Base-by-base conservation (phyloP, 2,329 filamentous ascomycete species). In the Aquanectria penicillioides region DNA sequence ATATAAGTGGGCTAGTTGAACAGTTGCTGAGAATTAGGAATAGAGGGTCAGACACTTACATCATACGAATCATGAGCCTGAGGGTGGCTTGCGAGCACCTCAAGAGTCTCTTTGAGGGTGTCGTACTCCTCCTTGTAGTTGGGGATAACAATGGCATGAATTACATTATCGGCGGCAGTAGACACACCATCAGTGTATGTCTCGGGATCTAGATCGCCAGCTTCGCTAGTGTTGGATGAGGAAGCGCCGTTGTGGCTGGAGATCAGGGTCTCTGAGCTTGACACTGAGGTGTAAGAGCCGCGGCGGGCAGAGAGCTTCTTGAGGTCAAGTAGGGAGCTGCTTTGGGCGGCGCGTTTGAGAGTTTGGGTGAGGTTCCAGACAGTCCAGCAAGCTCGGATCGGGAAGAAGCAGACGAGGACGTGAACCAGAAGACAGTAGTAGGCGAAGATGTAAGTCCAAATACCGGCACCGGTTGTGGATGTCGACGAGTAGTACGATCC, bases 111-210 rank as follows among this genome's bases (percentile, higher is more conserved):
- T 62, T 85, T 81, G 41, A 92, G 77, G 0, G 86, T 90, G 57
- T 89, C 86, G 55, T 87, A 77, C 55, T 91, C 88, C 72, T 92
- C 89, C 73, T 90, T 90, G 77, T 92, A 92, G 69, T 91, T 91
- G 15, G 89, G 89, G 37, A 92, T 81, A 62, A 92, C 80, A 61
- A 92, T 89, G 12, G 85, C 87, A 70, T 91, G 87, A 25, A 90
- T 76, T 53, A 89, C 74, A 20, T 77, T 77, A 34, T 66, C 65
- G 7, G 81, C 76, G n/a, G 75, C 69, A 1, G 76, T 73, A 9
- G 74, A 71, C 15, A 81, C 79, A 38, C 66, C 73, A 43, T 86
- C 83, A 38, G 77, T 74, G 62, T 78, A 80, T 51, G 78, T 72
- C 31, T 83, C 81, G 25, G 75, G 64, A 37, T 86, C 82, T 7